These are phyloP conservation scores for Boeremia exigua DNA, from an alignment of 2,329 filamentous ascomycete species.

Conservation along the genomic window DNA sequence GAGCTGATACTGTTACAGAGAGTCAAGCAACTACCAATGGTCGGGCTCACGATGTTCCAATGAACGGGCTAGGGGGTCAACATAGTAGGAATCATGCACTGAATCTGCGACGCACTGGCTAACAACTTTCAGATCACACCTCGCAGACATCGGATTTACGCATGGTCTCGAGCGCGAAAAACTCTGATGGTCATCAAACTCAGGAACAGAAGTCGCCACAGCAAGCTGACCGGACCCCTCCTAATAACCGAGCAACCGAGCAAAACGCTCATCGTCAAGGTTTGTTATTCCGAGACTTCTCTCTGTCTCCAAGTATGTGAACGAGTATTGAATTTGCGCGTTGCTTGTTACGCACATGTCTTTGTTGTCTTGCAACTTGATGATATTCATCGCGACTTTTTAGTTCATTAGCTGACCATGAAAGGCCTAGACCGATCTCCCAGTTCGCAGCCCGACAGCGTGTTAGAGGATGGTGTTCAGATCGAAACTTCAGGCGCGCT, in stretches of 20 bases:
- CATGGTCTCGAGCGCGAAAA: neutral
- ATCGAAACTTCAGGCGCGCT: no score
- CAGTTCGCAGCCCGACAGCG: neutral
- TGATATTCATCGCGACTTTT: neutral
- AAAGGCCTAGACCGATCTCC: neutral
- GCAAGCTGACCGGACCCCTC: neutral
- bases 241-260: neutral
- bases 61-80: neutral
- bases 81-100: neutral
- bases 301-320: conserved; percentile 1
- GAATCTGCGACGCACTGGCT: neutral
- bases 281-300: conserved; percentile 11
- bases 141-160: neutral
- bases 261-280: conserved; percentile 1
- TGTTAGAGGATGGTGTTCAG: neutral
- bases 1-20: conserved; percentile 20
- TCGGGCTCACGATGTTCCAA: conserved; percentile 1
- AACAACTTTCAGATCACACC: neutral
- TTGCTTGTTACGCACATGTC: neutral
- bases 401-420: neutral
- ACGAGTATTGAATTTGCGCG: neutral
- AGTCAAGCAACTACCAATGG: neutral
- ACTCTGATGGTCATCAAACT: neutral
- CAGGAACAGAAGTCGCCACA: neutral
- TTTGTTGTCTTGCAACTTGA: neutral